Base-by-base conservation (phyloP, 495 filamentous ascomycete species). In the Aspergillus avenaceus region DNA sequence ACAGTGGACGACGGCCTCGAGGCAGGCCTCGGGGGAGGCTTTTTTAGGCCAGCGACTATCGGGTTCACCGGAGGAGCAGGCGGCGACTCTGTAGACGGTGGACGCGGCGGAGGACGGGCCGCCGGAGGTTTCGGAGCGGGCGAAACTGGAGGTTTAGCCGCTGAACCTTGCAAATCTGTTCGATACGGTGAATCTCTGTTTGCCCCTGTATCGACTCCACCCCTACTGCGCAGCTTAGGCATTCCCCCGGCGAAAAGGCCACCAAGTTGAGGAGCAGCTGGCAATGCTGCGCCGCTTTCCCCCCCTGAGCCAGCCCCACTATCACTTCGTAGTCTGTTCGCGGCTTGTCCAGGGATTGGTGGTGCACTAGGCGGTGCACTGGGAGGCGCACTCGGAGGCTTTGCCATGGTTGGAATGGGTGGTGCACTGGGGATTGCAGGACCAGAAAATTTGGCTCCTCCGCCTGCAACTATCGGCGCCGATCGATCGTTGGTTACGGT, bases 171-270 rank as follows among this genome's bases (percentile, higher is more conserved):
- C 11, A 86, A 82, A 54, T 95, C 90, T 27, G 89, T 90, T 21
- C 85, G 72, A 59, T 96, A 93, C 45, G 87, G 78, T 19, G 90
- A 82, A 40, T 85, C 84, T 57, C 75, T 80, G 60, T 75, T 85
- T 55, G 90, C 91, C 65, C 92, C 92, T 11, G 93, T 97, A 66
- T 95, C 84, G 47, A 98, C 75, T 18, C 92, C 93, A 22, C 87
- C 91, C 9, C 88, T 84, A 70, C 90, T 96, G 65, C 86, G 84
- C 54, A 98, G 61, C 71, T 96, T 97, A 3, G 93, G 93, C 77
- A 97, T 97, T 25, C 92, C 95, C 25, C 90, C 91, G 8, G 89
- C 90, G 60, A 98, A 95, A 22, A 98, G 67, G 4, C 95, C 93
- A 8, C 76, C 91, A 27, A 98, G 65, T 62, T 97, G 93, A 24